phyloP scores from a whole-genome alignment of 495 filamentous ascomycete species.

The Penicillium nucicola region DNA sequence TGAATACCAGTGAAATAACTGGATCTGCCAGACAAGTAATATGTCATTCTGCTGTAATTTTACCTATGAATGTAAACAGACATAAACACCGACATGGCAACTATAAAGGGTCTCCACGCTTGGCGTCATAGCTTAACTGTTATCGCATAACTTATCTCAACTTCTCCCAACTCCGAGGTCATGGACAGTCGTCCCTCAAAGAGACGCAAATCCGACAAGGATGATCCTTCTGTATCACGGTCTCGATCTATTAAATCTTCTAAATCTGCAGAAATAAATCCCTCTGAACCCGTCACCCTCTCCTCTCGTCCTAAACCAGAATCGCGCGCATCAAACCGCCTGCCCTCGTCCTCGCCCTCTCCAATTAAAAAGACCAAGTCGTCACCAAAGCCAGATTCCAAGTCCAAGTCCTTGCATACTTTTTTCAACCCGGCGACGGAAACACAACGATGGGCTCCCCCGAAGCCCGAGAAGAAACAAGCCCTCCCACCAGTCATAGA shows the following conservation, averaged over 20 bases:
- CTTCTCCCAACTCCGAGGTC: slow-evolving; percentile 9
- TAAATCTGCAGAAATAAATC: background rate
- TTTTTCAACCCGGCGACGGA: slow-evolving; percentile 25
- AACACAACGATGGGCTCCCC: slow-evolving; percentile 33
- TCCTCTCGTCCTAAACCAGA: slow-evolving; percentile 12
- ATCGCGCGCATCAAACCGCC: slow-evolving; percentile 4
- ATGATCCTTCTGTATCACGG: background rate
- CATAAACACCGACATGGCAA: background rate
- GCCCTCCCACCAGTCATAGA: slow-evolving; percentile 10
- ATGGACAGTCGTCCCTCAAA: slow-evolving; percentile 49
- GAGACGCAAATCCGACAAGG: slow-evolving; percentile 33
- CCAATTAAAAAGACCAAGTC: slow-evolving; percentile 12
- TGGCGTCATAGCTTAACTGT: slow-evolving; percentile 15
- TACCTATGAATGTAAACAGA: background rate
- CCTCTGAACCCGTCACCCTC: slow-evolving; percentile 4
- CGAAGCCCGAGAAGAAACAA: slow-evolving; percentile 20
- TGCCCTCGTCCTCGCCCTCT: slow-evolving; percentile 20
- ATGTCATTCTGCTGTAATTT: background rate
- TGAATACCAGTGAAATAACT: too few species aligned
- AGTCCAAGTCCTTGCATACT: slow-evolving; percentile 20
- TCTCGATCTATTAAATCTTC: too few species aligned
- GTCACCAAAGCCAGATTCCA: slow-evolving; percentile 1
- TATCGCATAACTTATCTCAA: slow-evolving; percentile 15
- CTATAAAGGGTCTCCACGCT: background rate
- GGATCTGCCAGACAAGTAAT: too few species aligned